Evolutionary conservation across 768 basidiomycete species (phyloP).

Genomic region (Rickenella mellea): DNA sequence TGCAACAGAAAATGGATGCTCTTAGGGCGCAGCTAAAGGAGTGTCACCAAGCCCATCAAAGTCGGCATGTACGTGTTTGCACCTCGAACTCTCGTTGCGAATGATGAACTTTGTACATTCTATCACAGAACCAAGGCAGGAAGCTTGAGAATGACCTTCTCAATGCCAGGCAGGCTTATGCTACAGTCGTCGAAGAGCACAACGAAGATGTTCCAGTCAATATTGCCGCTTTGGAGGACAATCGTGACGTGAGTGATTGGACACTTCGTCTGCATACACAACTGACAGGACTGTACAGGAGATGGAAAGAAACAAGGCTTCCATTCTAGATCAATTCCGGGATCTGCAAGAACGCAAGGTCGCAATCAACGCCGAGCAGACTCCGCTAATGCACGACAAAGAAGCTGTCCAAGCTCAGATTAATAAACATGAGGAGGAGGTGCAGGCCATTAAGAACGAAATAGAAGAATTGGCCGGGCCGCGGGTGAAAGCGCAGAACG

Average conservation of each 20-base stretch:
- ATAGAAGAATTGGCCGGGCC: conserved; percentile 41
- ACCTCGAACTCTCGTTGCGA: background rate
- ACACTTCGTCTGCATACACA: background rate
- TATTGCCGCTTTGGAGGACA: conserved; percentile 45
- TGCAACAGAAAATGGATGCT: conserved; percentile 19
- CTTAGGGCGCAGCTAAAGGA: conserved; percentile 20
- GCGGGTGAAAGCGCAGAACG: conserved; percentile 42
- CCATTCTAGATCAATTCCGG: conserved; percentile 37
- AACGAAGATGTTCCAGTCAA: conserved; percentile 63
- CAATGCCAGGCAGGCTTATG: conserved; percentile 15
- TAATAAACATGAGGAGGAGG: conserved; percentile 36
- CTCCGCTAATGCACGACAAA: conserved; percentile 29
- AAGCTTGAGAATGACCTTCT: background rate
- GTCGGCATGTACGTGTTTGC: conserved; percentile 23
- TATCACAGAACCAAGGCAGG: background rate
- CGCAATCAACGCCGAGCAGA: conserved; percentile 37
- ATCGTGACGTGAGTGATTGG: conserved; percentile 35
- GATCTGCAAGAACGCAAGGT: conserved; percentile 35
- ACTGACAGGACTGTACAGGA: too few relatives aligned
- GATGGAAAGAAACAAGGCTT: conserved; percentile 40
- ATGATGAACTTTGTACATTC: background rate
- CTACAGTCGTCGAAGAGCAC: conserved; percentile 43
- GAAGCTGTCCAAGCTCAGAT: conserved; percentile 40
- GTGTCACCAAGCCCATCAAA: conserved; percentile 20
- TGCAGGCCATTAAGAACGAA: conserved; percentile 33